Percentiles rank a stretch among this genome's conserved stretches.
Evolutionary conservation across 1,284 basidiomycete species (phyloP).

Genomic region (Rhizoctonia solani): DNA sequence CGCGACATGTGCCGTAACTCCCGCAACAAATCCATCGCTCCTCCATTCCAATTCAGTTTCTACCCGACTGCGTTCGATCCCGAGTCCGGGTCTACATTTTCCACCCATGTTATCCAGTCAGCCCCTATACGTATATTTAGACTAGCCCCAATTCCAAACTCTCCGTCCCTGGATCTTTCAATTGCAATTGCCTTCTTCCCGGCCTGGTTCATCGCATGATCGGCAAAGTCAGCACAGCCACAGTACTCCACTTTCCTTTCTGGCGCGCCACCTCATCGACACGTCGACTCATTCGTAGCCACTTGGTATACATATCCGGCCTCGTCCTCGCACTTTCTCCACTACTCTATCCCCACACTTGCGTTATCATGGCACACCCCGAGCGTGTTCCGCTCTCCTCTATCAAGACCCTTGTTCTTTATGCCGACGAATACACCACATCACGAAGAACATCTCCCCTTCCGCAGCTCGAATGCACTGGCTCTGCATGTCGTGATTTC

Average conservation of each 20-base stretch:
- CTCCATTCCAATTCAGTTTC: no score
- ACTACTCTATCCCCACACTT: no score
- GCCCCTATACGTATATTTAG: neutral
- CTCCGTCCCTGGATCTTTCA: neutral
- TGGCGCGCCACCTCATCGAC: neutral
- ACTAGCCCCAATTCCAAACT: neutral
- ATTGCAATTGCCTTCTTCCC: constrained; percentile 9
- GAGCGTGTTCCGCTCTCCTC: constrained; percentile 44
- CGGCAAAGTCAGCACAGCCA: constrained; percentile 21
- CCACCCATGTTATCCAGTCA: neutral
- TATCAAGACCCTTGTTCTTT: constrained; percentile 54
- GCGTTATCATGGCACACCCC: no score
- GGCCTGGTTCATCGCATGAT: neutral
- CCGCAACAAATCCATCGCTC: no score
- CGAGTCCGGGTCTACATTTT: neutral
- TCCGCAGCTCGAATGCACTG: constrained; percentile 53
- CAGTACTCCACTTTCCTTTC: neutral
- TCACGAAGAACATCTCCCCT: constrained; percentile 49
- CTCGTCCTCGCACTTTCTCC: no score
- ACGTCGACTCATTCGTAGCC: neutral
- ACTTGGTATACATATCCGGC: no score
- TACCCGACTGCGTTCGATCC: no score
- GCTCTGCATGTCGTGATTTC: constrained; percentile 48
- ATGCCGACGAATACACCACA: constrained; percentile 46
- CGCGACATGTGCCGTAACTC: constrained; percentile 12